A percentile compares a stretch with the other conserved stretches of the same genome.
Evolutionary conservation across 2,329 filamentous ascomycete genomes (phyloP).

Genomic region (Penicillium sp.): DNA sequence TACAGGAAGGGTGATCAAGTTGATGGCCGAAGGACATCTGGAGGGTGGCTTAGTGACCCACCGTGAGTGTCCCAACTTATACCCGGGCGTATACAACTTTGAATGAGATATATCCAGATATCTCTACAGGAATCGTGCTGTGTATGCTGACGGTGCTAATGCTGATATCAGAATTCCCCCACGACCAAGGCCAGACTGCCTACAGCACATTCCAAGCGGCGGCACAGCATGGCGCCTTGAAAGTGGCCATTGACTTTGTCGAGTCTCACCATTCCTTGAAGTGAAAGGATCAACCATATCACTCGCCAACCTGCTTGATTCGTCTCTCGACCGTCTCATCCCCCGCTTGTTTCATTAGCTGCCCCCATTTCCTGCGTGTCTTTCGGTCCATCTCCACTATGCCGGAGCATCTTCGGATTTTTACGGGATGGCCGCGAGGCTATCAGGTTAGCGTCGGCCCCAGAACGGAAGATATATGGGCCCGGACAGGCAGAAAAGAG

Average conservation of each 20-base stretch:
- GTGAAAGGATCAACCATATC: too few relatives aligned
- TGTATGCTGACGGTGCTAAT: too few relatives aligned
- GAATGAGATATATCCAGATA: too few relatives aligned
- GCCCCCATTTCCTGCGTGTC: not conserved
- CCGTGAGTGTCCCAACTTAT: constrained; percentile 14
- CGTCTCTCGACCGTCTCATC: not conserved
- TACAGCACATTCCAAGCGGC: constrained; percentile 25
- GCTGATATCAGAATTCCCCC: constrained; percentile 27
- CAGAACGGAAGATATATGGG: not conserved
- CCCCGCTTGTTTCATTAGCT: too few relatives aligned
- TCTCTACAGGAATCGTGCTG: too few relatives aligned
- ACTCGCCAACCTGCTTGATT: not conserved
- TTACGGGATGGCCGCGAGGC: constrained; percentile 1
- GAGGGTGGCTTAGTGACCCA: constrained; percentile 26
- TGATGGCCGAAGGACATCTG: constrained; percentile 20
- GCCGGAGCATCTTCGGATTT: not conserved
- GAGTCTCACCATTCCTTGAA: constrained; percentile 28
- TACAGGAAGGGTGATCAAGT: constrained; percentile 18
- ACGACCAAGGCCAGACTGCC: constrained; percentile 12
- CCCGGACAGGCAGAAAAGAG: not conserved
- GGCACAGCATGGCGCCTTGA: constrained; percentile 20
- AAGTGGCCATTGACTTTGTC: constrained; percentile 48
- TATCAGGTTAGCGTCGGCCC: not conserved
- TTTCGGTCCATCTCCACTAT: not conserved
- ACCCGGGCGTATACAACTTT: too few relatives aligned